A percentile compares a stretch with the other conserved stretches of the same genome.
phyloP scores from a whole-genome alignment of 331 rosid species.

The Quercus phellos region DNA sequence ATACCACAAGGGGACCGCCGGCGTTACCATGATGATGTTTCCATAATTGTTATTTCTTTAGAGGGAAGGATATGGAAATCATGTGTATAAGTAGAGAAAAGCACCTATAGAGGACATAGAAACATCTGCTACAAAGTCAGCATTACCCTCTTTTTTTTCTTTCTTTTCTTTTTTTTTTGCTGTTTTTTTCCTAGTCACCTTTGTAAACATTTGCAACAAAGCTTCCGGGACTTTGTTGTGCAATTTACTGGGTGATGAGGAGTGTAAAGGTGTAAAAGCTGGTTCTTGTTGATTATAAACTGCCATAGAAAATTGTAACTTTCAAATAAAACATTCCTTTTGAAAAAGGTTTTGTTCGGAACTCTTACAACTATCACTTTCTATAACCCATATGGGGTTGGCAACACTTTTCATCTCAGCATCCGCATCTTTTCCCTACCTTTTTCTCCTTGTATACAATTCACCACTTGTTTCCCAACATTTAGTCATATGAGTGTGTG shows the following conservation, averaged over 20 bases:
- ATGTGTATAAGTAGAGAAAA: slow-evolving; percentile 67
- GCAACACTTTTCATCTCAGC: slow-evolving; percentile 25
- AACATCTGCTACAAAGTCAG: slow-evolving; percentile 40
- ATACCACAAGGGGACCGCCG: slow-evolving; percentile 97
- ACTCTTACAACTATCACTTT: slow-evolving; percentile 20
- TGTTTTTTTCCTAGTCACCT: slow-evolving; percentile 34
- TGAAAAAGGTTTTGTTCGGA: slow-evolving; percentile 32
- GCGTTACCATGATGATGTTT: slow-evolving; percentile 94
- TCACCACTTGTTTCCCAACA: slow-evolving; percentile 1
- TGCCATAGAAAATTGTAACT: slow-evolving; percentile 52
- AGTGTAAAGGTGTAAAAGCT: slow-evolving; percentile 75
- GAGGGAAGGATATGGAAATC: slow-evolving; percentile 99
- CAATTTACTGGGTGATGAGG: slow-evolving; percentile 39
- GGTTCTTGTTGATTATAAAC: slow-evolving; percentile 58
- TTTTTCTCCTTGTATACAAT: not conserved
- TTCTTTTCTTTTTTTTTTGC: slow-evolving; percentile 15
- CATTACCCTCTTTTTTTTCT: slow-evolving; percentile 23
- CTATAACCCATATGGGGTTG: not conserved
- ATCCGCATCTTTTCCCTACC: slow-evolving; percentile 17
- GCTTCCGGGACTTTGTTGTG: slow-evolving; percentile 45
- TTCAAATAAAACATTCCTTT: slow-evolving; percentile 47
- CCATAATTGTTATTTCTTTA: slow-evolving; percentile 94
- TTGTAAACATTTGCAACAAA: slow-evolving; percentile 39
- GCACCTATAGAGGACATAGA: slow-evolving; percentile 28
- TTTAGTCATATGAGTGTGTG: not conserved